These are phyloP conservation scores for Lithocarpus polystachyus DNA, from an alignment of 306 rosid genomes.

Conservation along the genomic window DNA sequence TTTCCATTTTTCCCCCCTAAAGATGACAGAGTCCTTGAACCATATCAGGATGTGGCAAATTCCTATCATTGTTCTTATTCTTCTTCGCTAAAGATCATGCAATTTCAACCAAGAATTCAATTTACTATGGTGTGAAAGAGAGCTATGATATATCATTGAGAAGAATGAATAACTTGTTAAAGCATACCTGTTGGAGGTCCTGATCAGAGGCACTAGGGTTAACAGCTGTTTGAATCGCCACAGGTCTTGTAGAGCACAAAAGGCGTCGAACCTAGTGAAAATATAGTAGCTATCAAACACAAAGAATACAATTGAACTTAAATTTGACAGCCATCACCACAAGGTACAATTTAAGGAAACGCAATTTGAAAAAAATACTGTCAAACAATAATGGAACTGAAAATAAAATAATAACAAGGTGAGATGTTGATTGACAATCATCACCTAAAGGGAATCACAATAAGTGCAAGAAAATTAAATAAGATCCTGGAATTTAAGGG, in stretches of 20 bases:
- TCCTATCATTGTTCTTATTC: background rate
- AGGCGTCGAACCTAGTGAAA: slow-evolving; percentile 80
- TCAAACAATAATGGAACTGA: background rate
- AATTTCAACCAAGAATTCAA: background rate
- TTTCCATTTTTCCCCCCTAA: background rate
- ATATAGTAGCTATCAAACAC: slow-evolving; percentile 22
- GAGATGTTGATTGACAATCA: background rate
- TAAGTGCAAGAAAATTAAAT: background rate
- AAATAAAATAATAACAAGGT: background rate
- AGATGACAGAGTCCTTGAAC: background rate
- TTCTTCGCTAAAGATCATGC: background rate
- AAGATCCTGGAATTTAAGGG: background rate
- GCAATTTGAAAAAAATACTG: background rate
- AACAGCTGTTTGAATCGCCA: slow-evolving; percentile 86
- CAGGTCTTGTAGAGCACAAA: slow-evolving; percentile 93
- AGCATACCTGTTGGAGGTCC: slow-evolving; percentile 90
- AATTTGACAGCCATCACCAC: background rate
- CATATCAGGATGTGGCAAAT: background rate
- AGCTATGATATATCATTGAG: background rate
- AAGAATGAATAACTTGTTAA: slow-evolving; percentile 13
- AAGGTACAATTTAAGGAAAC: background rate
- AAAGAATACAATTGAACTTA: background rate
- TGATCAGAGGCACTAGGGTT: slow-evolving; percentile 92
- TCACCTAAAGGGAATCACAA: background rate
- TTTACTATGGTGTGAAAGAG: background rate